Conservation (phyloP, 495 filamentous ascomycete species). For the Halenospora varia region DNA sequence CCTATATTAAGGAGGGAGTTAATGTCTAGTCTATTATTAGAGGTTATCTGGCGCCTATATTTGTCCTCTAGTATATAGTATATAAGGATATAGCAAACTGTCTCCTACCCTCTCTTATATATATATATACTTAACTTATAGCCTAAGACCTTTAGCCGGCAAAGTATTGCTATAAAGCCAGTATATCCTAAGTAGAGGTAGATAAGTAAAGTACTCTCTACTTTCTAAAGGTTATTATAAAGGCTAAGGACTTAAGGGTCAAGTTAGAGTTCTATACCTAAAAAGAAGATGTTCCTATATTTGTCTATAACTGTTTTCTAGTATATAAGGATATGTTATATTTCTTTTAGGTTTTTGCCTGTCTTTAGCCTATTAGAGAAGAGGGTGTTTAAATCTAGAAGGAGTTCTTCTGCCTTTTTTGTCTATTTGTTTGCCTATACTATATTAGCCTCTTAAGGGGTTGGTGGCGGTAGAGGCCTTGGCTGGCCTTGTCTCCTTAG, state of each 20-base stretch:
- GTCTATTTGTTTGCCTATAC: no score
- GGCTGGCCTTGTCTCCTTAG: neutral
- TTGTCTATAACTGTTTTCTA: neutral
- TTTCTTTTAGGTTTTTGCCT: no score
- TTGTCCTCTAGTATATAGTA: neutral
- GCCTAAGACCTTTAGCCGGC: neutral
- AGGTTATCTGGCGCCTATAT: neutral
- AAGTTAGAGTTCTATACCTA: no score
- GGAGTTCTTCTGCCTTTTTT: no score
- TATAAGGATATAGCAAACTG: neutral
- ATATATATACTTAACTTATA: neutral
- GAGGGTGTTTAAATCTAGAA: no score
- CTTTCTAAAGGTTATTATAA: neutral
- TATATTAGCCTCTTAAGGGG: no score
- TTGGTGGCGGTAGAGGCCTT: no score
- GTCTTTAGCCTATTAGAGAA: no score
- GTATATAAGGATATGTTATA: no score
- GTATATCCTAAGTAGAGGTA: neutral
- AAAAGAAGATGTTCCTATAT: neutral
- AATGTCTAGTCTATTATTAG: neutral
- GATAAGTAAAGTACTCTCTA: neutral
- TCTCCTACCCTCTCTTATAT: neutral
- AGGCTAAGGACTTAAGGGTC: neutral
- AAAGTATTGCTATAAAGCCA: neutral
- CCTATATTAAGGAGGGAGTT: neutral